These are phyloP conservation scores for Chrysophaeum taylorii DNA, from an alignment of 352 stramenopile genomes.

Conservation along the genomic window DNA sequence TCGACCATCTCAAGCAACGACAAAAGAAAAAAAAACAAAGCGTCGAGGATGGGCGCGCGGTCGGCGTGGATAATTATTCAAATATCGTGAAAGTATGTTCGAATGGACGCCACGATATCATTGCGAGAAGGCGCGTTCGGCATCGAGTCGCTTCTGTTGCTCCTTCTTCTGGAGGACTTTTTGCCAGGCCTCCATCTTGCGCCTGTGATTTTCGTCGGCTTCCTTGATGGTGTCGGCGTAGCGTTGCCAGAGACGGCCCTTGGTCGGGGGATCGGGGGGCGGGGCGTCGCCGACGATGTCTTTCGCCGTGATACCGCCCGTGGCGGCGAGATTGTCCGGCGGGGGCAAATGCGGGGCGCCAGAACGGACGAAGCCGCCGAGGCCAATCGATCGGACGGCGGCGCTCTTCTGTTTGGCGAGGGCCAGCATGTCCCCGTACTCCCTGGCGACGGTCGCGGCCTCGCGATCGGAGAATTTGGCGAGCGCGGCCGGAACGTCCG, in stretches of 20 bases:
- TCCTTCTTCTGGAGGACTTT: slow-evolving; percentile 56
- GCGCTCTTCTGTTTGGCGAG: slow-evolving; percentile 34
- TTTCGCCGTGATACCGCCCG: slow-evolving; percentile 38
- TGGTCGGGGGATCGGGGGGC: not conserved
- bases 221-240: slow-evolving; percentile 28
- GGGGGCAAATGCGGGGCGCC: slow-evolving; percentile 25
- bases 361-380: slow-evolving; percentile 39
- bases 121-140: no score
- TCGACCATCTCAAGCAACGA: no score
- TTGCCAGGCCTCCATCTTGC: slow-evolving; percentile 56
- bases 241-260: slow-evolving; percentile 11
- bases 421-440: slow-evolving; percentile 44
- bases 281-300: slow-evolving; percentile 48
- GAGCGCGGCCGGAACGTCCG: slow-evolving; percentile 44
- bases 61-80: no score
- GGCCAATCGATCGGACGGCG: slow-evolving; percentile 30
- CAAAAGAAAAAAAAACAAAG: no score
- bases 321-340: slow-evolving; percentile 36
- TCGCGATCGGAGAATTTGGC: slow-evolving; percentile 37
- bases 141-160: slow-evolving; percentile 28
- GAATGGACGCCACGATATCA: no score
- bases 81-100: no score
- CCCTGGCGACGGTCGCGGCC: slow-evolving; percentile 39
- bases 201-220: slow-evolving; percentile 46
- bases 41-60: no score